A percentile compares a stretch with the other conserved stretches of the same genome.
Evolutionary conservation across 2,329 filamentous ascomycete genomes (phyloP).

Genomic region (Phoma sp.): DNA sequence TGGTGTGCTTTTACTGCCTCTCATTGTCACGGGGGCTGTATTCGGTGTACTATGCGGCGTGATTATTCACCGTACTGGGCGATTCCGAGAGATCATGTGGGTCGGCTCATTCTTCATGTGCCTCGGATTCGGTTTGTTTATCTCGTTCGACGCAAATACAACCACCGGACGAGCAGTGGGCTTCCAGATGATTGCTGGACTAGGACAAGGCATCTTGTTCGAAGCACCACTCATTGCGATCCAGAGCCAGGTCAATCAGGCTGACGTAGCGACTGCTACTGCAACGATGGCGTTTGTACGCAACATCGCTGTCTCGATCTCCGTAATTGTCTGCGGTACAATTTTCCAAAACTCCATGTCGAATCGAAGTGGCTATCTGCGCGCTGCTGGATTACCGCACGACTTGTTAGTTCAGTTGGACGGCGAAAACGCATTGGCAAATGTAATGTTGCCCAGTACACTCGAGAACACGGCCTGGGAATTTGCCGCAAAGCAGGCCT

Average conservation of each 20-base stretch:
- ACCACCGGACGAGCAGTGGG: constrained; percentile 51
- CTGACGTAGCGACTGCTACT: constrained; percentile 61
- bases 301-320: constrained; percentile 55
- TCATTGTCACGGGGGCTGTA: constrained; percentile 57
- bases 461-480: constrained; percentile 58
- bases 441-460: constrained; percentile 62
- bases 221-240: constrained; percentile 64
- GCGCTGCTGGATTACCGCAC: constrained; percentile 57
- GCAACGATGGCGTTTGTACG: constrained; percentile 60
- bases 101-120: constrained; percentile 41
- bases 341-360: constrained; percentile 68
- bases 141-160: constrained; percentile 38
- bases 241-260: constrained; percentile 60
- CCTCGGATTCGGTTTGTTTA: constrained; percentile 47
- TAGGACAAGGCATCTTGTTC: constrained; percentile 62
- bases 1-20: constrained; percentile 67
- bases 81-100: constrained; percentile 51
- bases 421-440: constrained; percentile 66
- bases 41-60: constrained; percentile 57
- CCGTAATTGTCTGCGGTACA: constrained; percentile 59
- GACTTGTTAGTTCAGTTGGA: constrained; percentile 60
- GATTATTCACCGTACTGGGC: constrained; percentile 55
- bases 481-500: constrained; percentile 51
- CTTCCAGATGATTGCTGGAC: constrained; percentile 59
- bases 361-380: constrained; percentile 57